Evolutionary conservation across 2,329 filamentous ascomycete genomes (phyloP).

Genomic region (Xylariaceae sp.): DNA sequence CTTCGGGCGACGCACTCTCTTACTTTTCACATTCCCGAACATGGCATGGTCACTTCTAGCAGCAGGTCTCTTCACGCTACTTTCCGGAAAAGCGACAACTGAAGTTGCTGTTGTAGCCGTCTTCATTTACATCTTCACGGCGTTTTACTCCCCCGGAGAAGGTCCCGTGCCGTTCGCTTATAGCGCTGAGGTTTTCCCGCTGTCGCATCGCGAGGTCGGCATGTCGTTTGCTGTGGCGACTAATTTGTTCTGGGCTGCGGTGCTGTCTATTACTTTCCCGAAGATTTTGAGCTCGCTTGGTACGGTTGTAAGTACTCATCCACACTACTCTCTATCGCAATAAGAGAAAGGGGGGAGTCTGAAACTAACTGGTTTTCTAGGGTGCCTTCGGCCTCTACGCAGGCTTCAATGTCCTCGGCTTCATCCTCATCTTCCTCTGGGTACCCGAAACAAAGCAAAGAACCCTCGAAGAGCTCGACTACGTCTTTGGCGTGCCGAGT

Average conservation of each 20-base stretch:
- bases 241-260: constrained; percentile 57
- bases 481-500: constrained; percentile 42
- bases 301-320: constrained; percentile 28
- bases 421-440: constrained; percentile 45
- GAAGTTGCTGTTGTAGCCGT: constrained; percentile 48
- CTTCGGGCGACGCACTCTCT: constrained; percentile 56
- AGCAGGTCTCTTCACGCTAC: constrained; percentile 55
- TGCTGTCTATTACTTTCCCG: constrained; percentile 60
- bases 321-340: neutral
- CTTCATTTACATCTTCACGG: constrained; percentile 57
- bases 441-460: constrained; percentile 49
- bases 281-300: constrained; percentile 45
- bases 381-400: constrained; percentile 47
- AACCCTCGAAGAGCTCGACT: constrained; percentile 48
- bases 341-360: neutral
- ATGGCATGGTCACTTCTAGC: constrained; percentile 66
- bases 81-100: constrained; percentile 28
- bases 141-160: constrained; percentile 62
- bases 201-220: constrained; percentile 66
- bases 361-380: constrained; percentile 6
- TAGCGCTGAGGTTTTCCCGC: constrained; percentile 64
- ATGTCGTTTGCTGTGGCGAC: constrained; percentile 68
- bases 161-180: constrained; percentile 66
- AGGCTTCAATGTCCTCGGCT: constrained; percentile 43
- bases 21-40: constrained; percentile 63